Evolutionary conservation across 495 filamentous ascomycete species (phyloP).

Genomic region (Hyaloscypha bicolor): DNA sequence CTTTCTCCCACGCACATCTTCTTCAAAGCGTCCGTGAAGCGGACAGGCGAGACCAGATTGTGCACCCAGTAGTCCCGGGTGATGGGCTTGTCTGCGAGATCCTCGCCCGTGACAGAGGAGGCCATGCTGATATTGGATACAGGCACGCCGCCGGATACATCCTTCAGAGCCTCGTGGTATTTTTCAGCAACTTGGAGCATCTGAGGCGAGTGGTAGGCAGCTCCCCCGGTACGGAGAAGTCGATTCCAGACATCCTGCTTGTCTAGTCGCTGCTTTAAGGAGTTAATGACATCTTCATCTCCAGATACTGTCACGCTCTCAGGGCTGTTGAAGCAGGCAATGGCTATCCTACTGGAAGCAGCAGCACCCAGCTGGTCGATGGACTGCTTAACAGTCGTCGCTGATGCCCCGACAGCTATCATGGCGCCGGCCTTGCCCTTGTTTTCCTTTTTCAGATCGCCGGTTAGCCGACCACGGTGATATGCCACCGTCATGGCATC

Average conservation of each 20-base stretch:
- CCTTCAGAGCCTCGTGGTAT: slow-evolving; percentile 35
- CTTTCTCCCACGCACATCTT: slow-evolving; percentile 28
- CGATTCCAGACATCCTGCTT: slow-evolving; percentile 51
- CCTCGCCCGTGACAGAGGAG: slow-evolving; percentile 25
- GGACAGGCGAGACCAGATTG: slow-evolving; percentile 55
- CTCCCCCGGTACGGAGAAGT: slow-evolving; percentile 50
- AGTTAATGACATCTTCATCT: slow-evolving; percentile 41
- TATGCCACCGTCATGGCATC: slow-evolving; percentile 56
- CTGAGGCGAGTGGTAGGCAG: slow-evolving; percentile 64
- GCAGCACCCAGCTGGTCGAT: background rate
- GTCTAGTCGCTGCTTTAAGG: slow-evolving; percentile 47
- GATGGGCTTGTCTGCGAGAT: background rate
- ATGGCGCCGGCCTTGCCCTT: background rate
- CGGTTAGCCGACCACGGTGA: slow-evolving; percentile 37
- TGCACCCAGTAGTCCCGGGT: slow-evolving; percentile 51
- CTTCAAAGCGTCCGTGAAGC: slow-evolving; percentile 38
- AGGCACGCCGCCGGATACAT: background rate
- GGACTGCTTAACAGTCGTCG: background rate
- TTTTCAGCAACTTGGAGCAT: slow-evolving; percentile 47
- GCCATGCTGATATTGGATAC: background rate
- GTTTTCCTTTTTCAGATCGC: background rate
- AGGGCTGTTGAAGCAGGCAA: slow-evolving; percentile 61
- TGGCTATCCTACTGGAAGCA: slow-evolving; percentile 17
- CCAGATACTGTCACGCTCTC: slow-evolving; percentile 38
- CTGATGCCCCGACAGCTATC: background rate